phyloP scores from a whole-genome alignment of 176 grass and related monocot genomes.

The Ampelocalamus luodianensis region DNA sequence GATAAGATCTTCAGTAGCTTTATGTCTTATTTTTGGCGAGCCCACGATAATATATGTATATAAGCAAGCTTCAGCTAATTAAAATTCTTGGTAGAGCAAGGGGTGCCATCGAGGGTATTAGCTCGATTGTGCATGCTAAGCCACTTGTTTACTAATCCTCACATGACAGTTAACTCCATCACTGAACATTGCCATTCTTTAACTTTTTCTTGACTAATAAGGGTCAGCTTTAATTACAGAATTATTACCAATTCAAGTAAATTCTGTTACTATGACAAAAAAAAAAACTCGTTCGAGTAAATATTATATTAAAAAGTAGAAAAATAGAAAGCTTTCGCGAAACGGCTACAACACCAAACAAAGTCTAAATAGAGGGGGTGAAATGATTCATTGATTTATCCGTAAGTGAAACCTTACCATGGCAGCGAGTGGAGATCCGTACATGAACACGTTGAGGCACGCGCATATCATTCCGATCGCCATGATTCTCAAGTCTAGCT shows the following conservation, averaged over 20 bases:
- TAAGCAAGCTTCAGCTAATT: background rate
- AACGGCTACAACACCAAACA: background rate
- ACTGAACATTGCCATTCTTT: too few species aligned
- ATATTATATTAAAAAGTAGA: background rate
- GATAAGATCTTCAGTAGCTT: background rate
- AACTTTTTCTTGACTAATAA: too few species aligned
- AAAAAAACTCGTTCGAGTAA: background rate
- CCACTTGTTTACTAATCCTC: too few species aligned
- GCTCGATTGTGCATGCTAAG: too few species aligned
- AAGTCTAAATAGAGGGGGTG: background rate
- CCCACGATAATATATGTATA: background rate
- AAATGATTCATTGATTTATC: too few species aligned
- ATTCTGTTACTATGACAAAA: background rate
- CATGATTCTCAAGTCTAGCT: conserved; percentile 42
- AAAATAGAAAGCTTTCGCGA: background rate
- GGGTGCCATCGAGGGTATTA: too few species aligned
- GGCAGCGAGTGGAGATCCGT: conserved; percentile 59
- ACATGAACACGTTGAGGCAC: conserved; percentile 64
- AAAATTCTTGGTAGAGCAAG: too few species aligned
- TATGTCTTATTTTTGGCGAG: background rate
- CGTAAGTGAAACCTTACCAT: conserved; percentile 47
- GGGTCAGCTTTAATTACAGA: too few species aligned
- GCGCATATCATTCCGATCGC: conserved; percentile 56
- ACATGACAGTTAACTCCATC: too few species aligned
- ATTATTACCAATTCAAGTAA: background rate